Evolutionary conservation across 1,139 yeast genomes (phyloP), one percentile per base, ranked within the genome.

Genomic region (Nakaseomyces glabratus): DNA sequence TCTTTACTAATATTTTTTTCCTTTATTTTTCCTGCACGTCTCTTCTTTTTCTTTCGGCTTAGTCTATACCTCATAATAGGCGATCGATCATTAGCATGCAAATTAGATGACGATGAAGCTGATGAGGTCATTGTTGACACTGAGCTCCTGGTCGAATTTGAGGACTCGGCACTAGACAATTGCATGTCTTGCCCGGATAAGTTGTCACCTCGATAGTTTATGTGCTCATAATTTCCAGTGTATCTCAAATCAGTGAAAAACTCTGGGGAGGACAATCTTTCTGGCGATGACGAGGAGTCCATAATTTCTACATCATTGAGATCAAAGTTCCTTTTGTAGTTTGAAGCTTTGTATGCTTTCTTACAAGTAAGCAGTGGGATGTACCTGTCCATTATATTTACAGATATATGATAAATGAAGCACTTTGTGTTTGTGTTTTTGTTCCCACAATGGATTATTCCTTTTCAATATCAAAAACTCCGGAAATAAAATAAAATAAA

Each of bases 341-440:
- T 43, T 2, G 45, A 38, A 4, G 52, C 47, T 18, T 38, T 46
- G 34, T 50, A 60, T 0, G 54, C 53, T 15, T 44, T 48, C 5
- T 46, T 50, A 1, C 61, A 58, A 1, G 61, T 42, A 9, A 25
- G 32, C 4, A 49, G 42, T 6, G 65, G 65, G 13, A 61, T 60
- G 33, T 48, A 60, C 31, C 65, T 45, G 36, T 61, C 65, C 30
- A 26, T 26, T n/a, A n/a, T n/a, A n/a, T n/a, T n/a, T n/a, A n/a
- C n/a, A n/a, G n/a, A n/a, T n/a, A n/a, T n/a, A n/a, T n/a, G n/a
- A n/a, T n/a, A n/a, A n/a, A n/a, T n/a, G n/a, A n/a, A n/a, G n/a
- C n/a, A n/a, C n/a, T n/a, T n/a, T n/a, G n/a, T n/a, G n/a, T n/a
- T n/a, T n/a, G n/a, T n/a, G n/a, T n/a, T n/a, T n/a, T n/a, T n/a